These are phyloP conservation scores for Ormosia emarginata DNA, from an alignment of 306 rosid species.

Conservation along the genomic window DNA sequence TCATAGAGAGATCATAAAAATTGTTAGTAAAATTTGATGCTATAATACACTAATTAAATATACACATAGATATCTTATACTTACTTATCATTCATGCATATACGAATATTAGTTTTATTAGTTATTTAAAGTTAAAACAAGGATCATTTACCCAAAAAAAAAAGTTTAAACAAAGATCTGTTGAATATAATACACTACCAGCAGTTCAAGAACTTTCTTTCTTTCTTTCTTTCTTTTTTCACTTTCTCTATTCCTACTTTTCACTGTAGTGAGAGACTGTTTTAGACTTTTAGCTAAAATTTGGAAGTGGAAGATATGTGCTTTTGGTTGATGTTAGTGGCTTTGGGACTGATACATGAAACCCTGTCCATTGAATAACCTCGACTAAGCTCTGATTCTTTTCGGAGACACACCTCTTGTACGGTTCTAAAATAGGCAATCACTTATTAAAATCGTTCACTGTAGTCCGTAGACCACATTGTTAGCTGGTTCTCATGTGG, in stretches of 20 bases:
- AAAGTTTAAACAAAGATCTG: neutral
- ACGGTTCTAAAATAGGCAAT: constrained; percentile 32
- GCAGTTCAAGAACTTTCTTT: neutral
- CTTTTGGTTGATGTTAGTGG: neutral
- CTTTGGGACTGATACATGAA: constrained; percentile 12
- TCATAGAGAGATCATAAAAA: constrained; percentile 5
- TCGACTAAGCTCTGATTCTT: neutral
- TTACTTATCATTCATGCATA: neutral
- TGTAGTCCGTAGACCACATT: constrained; percentile 19
- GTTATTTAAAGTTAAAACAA: neutral
- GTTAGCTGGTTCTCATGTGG: constrained; percentile 52
- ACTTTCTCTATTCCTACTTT: neutral
- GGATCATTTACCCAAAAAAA: neutral
- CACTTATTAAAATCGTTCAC: constrained; percentile 15
- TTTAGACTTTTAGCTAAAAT: neutral
- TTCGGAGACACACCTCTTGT: constrained; percentile 30
- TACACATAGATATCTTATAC: neutral
- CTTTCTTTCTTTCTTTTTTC: neutral
- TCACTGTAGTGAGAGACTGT: neutral
- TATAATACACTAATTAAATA: neutral
- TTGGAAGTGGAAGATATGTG: neutral
- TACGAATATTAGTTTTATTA: neutral
- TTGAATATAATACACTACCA: neutral
- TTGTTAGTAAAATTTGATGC: constrained; percentile 11
- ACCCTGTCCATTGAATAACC: neutral